Conservation (phyloP, 345 rosid species). For the Chamaenerion angustifolium region DNA sequence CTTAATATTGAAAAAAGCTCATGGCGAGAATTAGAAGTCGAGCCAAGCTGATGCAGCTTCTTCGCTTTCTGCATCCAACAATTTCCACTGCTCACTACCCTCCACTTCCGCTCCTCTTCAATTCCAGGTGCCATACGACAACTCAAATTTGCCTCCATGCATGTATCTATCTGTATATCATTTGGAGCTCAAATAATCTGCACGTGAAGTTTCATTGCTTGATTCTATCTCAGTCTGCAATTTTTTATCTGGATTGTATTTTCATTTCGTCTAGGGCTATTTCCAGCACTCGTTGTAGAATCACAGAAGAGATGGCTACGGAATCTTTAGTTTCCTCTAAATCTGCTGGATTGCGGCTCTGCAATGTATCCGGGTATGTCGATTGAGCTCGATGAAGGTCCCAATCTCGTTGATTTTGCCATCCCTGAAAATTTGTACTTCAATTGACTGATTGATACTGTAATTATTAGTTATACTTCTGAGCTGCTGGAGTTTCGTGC, state of each 20-base stretch:
- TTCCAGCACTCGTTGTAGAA: conserved; percentile 3
- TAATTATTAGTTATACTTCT: conserved; percentile 32
- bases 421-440: neutral
- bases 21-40: no score
- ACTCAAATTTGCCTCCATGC: neutral
- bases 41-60: neutral
- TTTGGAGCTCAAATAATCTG: neutral
- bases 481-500: conserved; percentile 60
- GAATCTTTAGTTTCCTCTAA: conserved; percentile 13
- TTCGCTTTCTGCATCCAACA: neutral
- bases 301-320: conserved; percentile 25
- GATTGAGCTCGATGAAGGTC: neutral
- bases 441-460: neutral
- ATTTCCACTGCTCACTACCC: neutral
- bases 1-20: no score
- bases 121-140: neutral
- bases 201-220: neutral
- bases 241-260: neutral
- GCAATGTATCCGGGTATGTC: conserved; percentile 52
- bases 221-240: neutral
- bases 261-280: conserved; percentile 11
- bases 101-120: neutral
- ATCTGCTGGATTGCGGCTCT: conserved; percentile 32
- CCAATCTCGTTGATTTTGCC: neutral
- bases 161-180: neutral